phyloP scores from a whole-genome alignment of 148 eudicot species.

The Amaranthus hypochondriacus region DNA sequence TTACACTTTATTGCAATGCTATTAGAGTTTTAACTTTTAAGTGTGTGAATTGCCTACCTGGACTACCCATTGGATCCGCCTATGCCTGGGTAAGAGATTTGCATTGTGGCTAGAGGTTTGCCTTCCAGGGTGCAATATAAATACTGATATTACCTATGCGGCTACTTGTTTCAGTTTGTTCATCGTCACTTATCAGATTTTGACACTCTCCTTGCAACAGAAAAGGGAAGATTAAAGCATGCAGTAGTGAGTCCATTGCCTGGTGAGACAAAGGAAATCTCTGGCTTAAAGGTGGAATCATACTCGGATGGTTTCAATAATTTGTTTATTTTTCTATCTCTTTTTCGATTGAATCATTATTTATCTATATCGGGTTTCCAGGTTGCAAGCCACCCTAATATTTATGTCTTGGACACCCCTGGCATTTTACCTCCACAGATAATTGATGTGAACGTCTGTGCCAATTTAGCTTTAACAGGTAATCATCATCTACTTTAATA shows the following conservation, averaged over 20 bases:
- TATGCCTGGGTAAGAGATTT: too few species aligned
- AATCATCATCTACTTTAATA: slow-evolving; percentile 4
- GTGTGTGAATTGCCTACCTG: too few species aligned
- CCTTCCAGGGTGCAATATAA: too few species aligned
- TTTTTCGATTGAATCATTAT: not conserved
- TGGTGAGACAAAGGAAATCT: slow-evolving; percentile 75
- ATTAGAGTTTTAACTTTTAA: too few species aligned
- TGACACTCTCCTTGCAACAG: slow-evolving; percentile 27
- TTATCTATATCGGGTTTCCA: slow-evolving; percentile 27
- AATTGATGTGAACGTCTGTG: slow-evolving; percentile 41
- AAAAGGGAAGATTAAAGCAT: slow-evolving; percentile 79
- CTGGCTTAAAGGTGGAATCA: slow-evolving; percentile 66
- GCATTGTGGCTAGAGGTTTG: too few species aligned
- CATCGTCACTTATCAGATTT: not conserved
- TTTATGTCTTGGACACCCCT: slow-evolving; percentile 84
- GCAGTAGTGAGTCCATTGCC: slow-evolving; percentile 67
- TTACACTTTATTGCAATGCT: too few species aligned
- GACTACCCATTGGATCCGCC: too few species aligned
- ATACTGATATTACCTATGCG: too few species aligned
- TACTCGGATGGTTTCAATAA: not conserved
- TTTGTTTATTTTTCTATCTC: not conserved
- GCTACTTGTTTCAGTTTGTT: not conserved
- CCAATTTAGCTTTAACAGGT: slow-evolving; percentile 86
- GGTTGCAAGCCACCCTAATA: slow-evolving; percentile 92
- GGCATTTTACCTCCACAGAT: slow-evolving; percentile 68